These are phyloP conservation scores for Dichomitus squalens DNA, from an alignment of 1,284 basidiomycete species.

Conservation along the genomic window DNA sequence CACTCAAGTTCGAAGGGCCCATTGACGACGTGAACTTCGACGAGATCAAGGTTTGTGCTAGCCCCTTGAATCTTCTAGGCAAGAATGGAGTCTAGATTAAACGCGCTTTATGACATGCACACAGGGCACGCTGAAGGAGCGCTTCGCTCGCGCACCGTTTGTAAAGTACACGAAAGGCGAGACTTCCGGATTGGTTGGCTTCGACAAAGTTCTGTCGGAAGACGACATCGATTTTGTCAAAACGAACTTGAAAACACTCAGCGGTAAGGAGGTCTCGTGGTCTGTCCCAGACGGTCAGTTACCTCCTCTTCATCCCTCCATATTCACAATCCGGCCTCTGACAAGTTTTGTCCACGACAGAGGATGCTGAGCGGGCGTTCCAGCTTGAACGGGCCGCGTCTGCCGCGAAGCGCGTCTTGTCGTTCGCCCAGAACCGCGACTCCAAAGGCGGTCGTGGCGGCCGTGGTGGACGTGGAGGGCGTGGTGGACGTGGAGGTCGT, in stretches of 20 bases:
- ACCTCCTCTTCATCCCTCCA: neutral
- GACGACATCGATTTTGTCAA: slow-evolving; percentile 68
- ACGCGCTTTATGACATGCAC: neutral
- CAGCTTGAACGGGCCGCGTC: slow-evolving; percentile 71
- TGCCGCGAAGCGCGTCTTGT: slow-evolving; percentile 52
- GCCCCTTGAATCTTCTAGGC: slow-evolving; percentile 3
- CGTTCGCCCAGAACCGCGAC: slow-evolving; percentile 31
- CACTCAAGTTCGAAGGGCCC: slow-evolving; percentile 76
- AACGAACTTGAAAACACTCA: slow-evolving; percentile 62
- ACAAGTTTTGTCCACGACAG: slow-evolving; percentile 33
- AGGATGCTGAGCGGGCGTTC: slow-evolving; percentile 67
- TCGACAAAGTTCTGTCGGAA: slow-evolving; percentile 63
- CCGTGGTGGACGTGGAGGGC: slow-evolving; percentile 44
- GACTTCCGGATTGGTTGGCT: slow-evolving; percentile 44
- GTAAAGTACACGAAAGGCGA: slow-evolving; percentile 70
- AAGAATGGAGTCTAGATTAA: neutral
- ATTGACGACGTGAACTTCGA: slow-evolving; percentile 66
- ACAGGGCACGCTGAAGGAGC: slow-evolving; percentile 77
- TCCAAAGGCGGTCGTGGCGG: slow-evolving; percentile 42
- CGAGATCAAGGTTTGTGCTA: slow-evolving; percentile 63
- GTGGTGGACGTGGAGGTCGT: slow-evolving; percentile 47
- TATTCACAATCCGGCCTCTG: neutral
- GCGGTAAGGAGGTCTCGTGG: slow-evolving; percentile 65
- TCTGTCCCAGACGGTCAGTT: slow-evolving; percentile 56
- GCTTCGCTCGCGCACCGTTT: slow-evolving; percentile 74